Base-by-base conservation (phyloP, 805 yeast genomes). In the Priceomyces fermenticarens region DNA sequence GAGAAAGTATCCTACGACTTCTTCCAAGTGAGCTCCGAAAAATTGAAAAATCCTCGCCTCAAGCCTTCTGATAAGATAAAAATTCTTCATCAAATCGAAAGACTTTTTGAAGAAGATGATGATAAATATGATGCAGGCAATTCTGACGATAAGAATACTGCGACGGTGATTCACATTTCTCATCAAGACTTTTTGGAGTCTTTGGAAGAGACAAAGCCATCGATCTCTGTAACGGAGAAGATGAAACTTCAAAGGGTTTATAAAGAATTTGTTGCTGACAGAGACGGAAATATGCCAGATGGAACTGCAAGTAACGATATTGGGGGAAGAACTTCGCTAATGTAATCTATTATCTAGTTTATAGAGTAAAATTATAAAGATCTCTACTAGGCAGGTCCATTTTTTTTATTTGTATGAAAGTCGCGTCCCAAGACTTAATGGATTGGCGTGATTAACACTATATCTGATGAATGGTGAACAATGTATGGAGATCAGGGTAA, bases 401-500 rank as follows among this genome's bases (percentile, higher is more conserved):
- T 20, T 20, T 20, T 8, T 20, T 20, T 8, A 20, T 20, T 20
- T 20, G 4, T 20, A 20, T 4, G 4, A 20, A 20, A 20, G 25
- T 20, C 25, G 25, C 25, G 25, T 20, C 25, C 8, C 4, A 8
- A 20, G 8, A 20, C 8, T 20, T n/a, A n/a, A 20, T 5, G 25
- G 25, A 20, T 8, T 8, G 8, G 8, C 25, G 25, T 20, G 25
- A 20, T 20, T 31, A 31, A 12, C 16, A 11, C 8, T n/a, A 13
- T n/a, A 29, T 6, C 14, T 5, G 9, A 29, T 29, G 14, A 5
- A 4, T 32, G 6, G 10, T 12, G n/a, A 12, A 10, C 13, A 7
- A 91, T 91, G 99, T 88, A 88, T 53, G 97, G 97, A 23, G 97
- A 90, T 52, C 53, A 78, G 4, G 97, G 91, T 2, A 78, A 80